phyloP scores from a whole-genome alignment of 2,329 filamentous ascomycete genomes.

The Lomentospora prolificans region DNA sequence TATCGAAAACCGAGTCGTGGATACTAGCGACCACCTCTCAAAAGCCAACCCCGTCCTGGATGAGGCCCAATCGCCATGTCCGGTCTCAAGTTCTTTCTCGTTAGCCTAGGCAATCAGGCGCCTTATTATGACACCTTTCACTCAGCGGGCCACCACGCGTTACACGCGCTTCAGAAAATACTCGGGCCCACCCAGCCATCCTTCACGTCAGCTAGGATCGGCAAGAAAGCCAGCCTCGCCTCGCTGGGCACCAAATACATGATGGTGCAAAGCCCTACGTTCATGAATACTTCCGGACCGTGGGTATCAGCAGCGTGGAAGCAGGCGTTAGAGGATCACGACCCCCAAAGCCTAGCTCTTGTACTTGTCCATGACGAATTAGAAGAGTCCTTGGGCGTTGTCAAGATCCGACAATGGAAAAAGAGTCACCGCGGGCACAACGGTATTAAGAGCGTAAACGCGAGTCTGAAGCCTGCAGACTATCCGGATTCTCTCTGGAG shows the following conservation, averaged over 20 bases:
- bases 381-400: conserved; percentile 58
- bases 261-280: conserved; percentile 62
- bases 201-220: conserved; percentile 37
- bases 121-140: conserved; percentile 72
- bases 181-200: conserved; percentile 35
- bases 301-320: conserved; percentile 59
- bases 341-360: conserved; percentile 29
- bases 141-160: conserved; percentile 73
- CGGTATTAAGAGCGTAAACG: conserved; percentile 58
- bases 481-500: conserved; percentile 34
- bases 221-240: conserved; percentile 40
- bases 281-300: conserved; percentile 79
- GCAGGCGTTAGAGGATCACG: conserved; percentile 33
- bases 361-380: conserved; percentile 86
- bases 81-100: conserved; percentile 51
- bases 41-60: too few species aligned
- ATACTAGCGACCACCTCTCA: too few species aligned
- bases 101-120: conserved; percentile 79
- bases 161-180: conserved; percentile 47
- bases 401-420: conserved; percentile 54
- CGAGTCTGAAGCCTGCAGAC: conserved; percentile 31
- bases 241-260: conserved; percentile 45
- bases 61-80: background rate
- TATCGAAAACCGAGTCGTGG: too few species aligned
- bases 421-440: conserved; percentile 63